These are phyloP conservation scores for Ephemerocybe angulata DNA, from an alignment of 768 basidiomycete species.

Conservation along the genomic window DNA sequence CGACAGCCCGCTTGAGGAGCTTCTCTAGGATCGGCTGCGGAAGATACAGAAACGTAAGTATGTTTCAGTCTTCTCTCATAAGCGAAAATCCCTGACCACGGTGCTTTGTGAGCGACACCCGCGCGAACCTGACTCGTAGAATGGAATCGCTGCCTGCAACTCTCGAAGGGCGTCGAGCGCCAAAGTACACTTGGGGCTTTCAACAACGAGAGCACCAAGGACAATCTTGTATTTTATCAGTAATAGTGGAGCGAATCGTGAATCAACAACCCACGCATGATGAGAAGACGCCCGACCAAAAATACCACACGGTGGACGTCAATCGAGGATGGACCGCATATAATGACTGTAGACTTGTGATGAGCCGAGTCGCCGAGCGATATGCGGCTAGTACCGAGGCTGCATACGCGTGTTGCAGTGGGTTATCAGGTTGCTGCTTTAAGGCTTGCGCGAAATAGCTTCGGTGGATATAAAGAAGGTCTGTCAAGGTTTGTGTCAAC, in stretches of 20 bases:
- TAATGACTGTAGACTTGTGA: conserved; percentile 36
- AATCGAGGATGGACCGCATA: conserved; percentile 32
- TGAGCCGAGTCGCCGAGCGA: conserved; percentile 41
- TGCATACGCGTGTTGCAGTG: conserved; percentile 41
- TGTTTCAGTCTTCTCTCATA: background rate
- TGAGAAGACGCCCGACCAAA: conserved; percentile 49
- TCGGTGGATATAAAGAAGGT: conserved; percentile 45
- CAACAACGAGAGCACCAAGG: conserved; percentile 43
- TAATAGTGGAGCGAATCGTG: background rate
- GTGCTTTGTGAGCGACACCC: conserved; percentile 34
- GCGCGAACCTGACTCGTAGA: conserved; percentile 42
- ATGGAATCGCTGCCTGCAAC: conserved; percentile 32
- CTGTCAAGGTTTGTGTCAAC: conserved; percentile 18
- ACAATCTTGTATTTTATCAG: conserved; percentile 37
- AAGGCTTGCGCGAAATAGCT: conserved; percentile 48
- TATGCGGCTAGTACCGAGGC: conserved; percentile 43
- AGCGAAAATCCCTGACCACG: conserved; percentile 25
- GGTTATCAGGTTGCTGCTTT: conserved; percentile 37
- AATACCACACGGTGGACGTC: conserved; percentile 40
- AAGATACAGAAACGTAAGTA: background rate
- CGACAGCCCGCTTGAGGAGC: conserved; percentile 33
- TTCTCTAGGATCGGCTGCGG: conserved; percentile 35
- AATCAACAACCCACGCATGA: conserved; percentile 38
- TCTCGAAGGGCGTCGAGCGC: conserved; percentile 36
- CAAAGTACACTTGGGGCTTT: conserved; percentile 42